These are phyloP conservation scores for Macrotyloma uniflorum DNA, from an alignment of 306 rosid genomes.

Conservation along the genomic window DNA sequence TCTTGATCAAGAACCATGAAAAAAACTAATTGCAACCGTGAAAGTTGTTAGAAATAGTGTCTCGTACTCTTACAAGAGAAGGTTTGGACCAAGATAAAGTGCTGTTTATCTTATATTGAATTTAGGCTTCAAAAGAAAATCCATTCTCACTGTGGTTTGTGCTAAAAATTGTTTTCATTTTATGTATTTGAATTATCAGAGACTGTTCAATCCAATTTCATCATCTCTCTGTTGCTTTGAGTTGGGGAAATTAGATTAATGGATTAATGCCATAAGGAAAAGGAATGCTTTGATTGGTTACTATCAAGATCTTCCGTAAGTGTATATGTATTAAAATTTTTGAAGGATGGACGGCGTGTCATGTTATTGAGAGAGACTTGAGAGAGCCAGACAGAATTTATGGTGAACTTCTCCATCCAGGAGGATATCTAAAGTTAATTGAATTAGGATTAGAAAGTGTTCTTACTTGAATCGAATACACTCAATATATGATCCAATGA, in stretches of 20 bases:
- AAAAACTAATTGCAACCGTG: too few relatives aligned
- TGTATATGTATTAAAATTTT: too few relatives aligned
- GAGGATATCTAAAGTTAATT: slow-evolving; percentile 65
- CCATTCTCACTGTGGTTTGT: not conserved
- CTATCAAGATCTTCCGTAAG: too few relatives aligned
- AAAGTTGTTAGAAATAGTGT: too few relatives aligned
- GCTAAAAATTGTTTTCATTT: not conserved
- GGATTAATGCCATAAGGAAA: too few relatives aligned
- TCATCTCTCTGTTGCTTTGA: too few relatives aligned
- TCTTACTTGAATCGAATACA: too few relatives aligned
- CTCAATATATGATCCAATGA: too few relatives aligned
- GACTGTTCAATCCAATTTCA: slow-evolving; percentile 14
- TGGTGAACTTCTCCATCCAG: slow-evolving; percentile 77
- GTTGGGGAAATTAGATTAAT: too few relatives aligned
- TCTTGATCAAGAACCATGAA: too few relatives aligned
- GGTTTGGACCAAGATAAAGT: not conserved
- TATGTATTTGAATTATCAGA: not conserved
- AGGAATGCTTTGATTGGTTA: too few relatives aligned
- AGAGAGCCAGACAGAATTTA: slow-evolving; percentile 63
- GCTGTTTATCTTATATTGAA: too few relatives aligned
- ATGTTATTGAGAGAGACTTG: slow-evolving; percentile 66
- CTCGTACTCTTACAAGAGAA: not conserved
- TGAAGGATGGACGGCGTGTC: slow-evolving; percentile 71
- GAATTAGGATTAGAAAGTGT: slow-evolving; percentile 69
- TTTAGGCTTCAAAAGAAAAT: not conserved